These are phyloP conservation scores for Toxoplasma gondii DNA, from an alignment of 169 alveolate species.

Conservation along the genomic window DNA sequence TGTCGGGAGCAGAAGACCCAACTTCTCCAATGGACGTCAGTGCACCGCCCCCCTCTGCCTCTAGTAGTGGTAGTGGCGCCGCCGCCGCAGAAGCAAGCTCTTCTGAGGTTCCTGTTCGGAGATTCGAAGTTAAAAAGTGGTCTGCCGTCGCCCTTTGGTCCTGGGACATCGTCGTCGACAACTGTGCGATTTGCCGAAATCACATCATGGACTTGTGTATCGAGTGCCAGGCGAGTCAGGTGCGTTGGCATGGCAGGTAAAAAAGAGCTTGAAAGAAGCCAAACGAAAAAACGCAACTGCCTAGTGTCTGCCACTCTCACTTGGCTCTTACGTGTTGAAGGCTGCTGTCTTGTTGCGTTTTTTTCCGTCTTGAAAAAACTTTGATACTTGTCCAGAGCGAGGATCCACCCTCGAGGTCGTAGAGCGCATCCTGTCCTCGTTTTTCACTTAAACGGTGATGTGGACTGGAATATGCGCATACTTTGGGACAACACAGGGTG, in stretches of 20 bases:
- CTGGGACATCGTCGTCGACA: conserved; percentile 98
- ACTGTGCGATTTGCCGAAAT: conserved; percentile 99
- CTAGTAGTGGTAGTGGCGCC: conserved; percentile 19
- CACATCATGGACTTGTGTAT: conserved; percentile 97
- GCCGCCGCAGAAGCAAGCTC: neutral
- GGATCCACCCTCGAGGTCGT: too few species aligned
- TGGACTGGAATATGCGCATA: too few species aligned
- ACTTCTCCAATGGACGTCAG: conserved; percentile 12
- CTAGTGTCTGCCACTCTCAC: too few species aligned
- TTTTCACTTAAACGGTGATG: too few species aligned
- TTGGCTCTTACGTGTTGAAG: too few species aligned
- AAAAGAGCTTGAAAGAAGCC: too few species aligned
- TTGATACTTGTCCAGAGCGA: too few species aligned
- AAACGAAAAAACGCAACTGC: too few species aligned
- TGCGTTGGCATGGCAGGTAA: neutral
- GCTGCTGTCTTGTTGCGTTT: too few species aligned
- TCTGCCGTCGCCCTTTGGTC: conserved; percentile 99
- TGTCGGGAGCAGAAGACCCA: conserved; percentile 18
- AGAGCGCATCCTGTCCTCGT: too few species aligned
- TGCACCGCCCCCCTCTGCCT: neutral
- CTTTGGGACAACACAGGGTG: too few species aligned
- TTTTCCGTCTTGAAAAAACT: too few species aligned
- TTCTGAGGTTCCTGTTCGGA: conserved; percentile 24
- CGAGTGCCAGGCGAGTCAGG: conserved; percentile 67
- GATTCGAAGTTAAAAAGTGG: conserved; percentile 91